Base-by-base conservation (phyloP, 2,329 filamentous ascomycete species). In the Epichloe sibirici region DNA sequence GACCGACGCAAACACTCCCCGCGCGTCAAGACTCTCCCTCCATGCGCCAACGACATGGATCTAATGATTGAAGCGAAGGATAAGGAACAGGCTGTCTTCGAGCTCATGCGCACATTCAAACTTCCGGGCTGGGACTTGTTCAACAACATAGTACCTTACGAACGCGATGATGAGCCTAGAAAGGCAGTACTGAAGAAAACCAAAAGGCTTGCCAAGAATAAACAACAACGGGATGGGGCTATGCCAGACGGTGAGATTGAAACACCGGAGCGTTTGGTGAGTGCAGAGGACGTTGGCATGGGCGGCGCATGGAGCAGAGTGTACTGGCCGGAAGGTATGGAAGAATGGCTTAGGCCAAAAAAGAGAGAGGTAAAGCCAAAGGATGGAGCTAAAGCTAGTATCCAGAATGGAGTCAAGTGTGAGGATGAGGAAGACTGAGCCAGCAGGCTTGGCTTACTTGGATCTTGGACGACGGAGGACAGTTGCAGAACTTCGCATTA, bases 1-100 rank as follows among this genome's bases (percentile, higher is more conserved):
- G 85, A 95, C 58, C 76, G 90, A 31, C 79, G 91, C 54, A 96
- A 95, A 67, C 91, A 97, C 63, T 89, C 83, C 38, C 77, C 88
- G 0, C 79, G 91, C 8, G 89, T 95, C 2, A 76, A 77, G 57
- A 86, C 83, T 0, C 69, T 97, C 1, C 91, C 91, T 1, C 90
- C 91, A 0, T 96, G 91, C 61, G 76, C 83, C 4, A 72, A 80
- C 1, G 83, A 86, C 35, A 93, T 94, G 85, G 91, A 96, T 63
- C 74, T 97, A n/a, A 97, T 97, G 91, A 96, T 97, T 55, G 91
- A 97, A 70, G 91, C 91, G 47, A 97, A 97, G 66, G 91, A 96
- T 64, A 97, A 97, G 68, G 91, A 97, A 65, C 91, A 97, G 67
- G 90, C 91, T 0, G 89, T 96, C 0, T 95, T 97, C 61, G 89